Base-by-base conservation (phyloP, 2,329 filamentous ascomycete genomes). In the Coniochaeta pulveracea region DNA sequence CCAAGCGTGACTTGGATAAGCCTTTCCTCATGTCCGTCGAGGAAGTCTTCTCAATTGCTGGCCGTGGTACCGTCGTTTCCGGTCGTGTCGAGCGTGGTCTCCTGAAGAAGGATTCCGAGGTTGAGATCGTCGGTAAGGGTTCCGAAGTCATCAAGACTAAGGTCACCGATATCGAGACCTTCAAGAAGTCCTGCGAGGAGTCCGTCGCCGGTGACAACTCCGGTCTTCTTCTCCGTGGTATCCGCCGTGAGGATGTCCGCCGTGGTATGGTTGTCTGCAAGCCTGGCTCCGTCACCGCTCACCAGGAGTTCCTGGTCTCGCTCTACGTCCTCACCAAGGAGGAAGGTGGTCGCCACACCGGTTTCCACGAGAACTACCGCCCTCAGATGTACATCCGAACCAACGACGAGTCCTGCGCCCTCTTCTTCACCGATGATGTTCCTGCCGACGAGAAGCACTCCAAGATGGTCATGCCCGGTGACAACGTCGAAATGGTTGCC, bases 21-120 rank as follows among this genome's bases (percentile, higher is more conserved):
- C 91, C 91, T 43, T 98, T 98, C 80, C 72, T 98, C 56, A 95
- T 98, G 88, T 91, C 89, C 40, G 76, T 98, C 40, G 91, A 98
- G 70, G 83, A 89, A 57, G 80, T 86, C 49, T 89, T 89, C 68
- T 88, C 83, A 45, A 89, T 91, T 45, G 69, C 81, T 37, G 91
- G 91, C 40, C 89, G 91, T 73, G 91, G 91, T 60, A 98, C 91
- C 43, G 91, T 98, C 47, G 88, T 81, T 44, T 95, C 89, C 37
- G 91, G 91, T 46, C 88, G 91, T 74, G 91, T 98, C 40, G 88
- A 96, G 77, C 89, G 91, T 57, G 91, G 91, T 67, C 61, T 76
- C 37, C 67, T 98, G 54, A 96, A 94, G 83, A 85, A 77, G 63
- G 91, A 98, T 58, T 72, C 79, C 43, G 91, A 98, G 55, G 77